A percentile compares a stretch with the other conserved stretches of the same genome.
phyloP scores from a whole-genome alignment of 2,329 filamentous ascomycete genomes.

The Ceratocystis variospora region DNA sequence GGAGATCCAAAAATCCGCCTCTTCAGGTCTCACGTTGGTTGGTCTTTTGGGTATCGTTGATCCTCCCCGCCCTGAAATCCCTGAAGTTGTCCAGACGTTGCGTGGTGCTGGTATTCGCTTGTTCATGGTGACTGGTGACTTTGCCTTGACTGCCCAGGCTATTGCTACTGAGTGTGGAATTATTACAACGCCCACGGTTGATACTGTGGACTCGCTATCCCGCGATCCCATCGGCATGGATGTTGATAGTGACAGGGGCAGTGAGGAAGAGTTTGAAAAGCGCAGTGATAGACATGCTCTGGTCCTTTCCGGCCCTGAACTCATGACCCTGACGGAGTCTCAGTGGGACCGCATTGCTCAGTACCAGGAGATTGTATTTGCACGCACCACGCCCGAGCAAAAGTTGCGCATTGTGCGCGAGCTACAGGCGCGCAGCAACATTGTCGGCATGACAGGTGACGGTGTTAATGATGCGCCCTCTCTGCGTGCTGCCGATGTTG shows the following conservation, averaged over 20 bases:
- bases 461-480: constrained; percentile 97
- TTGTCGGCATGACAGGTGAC: constrained; percentile 98
- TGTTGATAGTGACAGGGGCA: constrained; percentile 21
- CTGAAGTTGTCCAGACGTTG: constrained; percentile 73
- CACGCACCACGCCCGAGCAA: constrained; percentile 85
- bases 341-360: constrained; percentile 54
- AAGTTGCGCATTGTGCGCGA: constrained; percentile 95
- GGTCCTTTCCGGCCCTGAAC: constrained; percentile 50
- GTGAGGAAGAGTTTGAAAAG: constrained; percentile 22
- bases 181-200: constrained; percentile 49
- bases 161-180: constrained; percentile 73
- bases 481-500: constrained; percentile 96
- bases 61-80: constrained; percentile 84
- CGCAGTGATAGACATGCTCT: constrained; percentile 34
- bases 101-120: constrained; percentile 88
- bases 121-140: constrained; percentile 92
- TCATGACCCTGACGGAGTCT: constrained; percentile 48
- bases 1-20: constrained; percentile 63
- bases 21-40: constrained; percentile 81
- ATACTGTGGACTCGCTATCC: constrained; percentile 30
- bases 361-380: constrained; percentile 75
- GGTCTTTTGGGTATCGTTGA: constrained; percentile 94
- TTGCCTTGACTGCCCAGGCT: constrained; percentile 66
- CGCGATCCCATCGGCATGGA: constrained; percentile 58
- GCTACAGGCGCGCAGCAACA: constrained; percentile 79